phyloP scores from a whole-genome alignment of 495 filamentous ascomycete genomes.

The Pyrenula massariospora region DNA sequence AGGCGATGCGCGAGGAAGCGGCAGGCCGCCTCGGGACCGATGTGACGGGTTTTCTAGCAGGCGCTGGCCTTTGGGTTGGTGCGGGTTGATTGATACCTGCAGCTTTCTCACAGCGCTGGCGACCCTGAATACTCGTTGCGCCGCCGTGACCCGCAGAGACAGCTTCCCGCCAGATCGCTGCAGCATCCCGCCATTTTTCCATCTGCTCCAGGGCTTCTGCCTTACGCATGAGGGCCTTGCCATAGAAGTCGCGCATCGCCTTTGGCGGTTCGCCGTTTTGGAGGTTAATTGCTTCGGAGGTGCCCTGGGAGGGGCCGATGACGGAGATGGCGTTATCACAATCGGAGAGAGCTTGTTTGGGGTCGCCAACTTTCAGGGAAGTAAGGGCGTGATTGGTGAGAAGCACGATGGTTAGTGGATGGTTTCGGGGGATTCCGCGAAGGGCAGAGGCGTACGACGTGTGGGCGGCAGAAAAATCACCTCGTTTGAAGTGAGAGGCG shows the following conservation, averaged over 20 bases:
- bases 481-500: slow-evolving; percentile 81
- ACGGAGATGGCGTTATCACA: slow-evolving; percentile 68
- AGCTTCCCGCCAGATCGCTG: slow-evolving; percentile 63
- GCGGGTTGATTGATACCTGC: slow-evolving; percentile 40
- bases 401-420: slow-evolving; percentile 74
- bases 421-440: slow-evolving; percentile 58
- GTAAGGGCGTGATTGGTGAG: slow-evolving; percentile 89
- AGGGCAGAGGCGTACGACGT: slow-evolving; percentile 70
- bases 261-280: slow-evolving; percentile 53
- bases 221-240: slow-evolving; percentile 86
- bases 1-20: not conserved
- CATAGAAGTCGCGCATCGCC: slow-evolving; percentile 84
- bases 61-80: slow-evolving; percentile 9
- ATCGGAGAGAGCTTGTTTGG: slow-evolving; percentile 72
- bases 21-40: slow-evolving; percentile 4
- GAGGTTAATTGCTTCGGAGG: slow-evolving; percentile 65
- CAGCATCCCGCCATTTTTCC: slow-evolving; percentile 84
- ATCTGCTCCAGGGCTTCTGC: slow-evolving; percentile 92
- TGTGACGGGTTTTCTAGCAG: slow-evolving; percentile 5
- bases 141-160: slow-evolving; percentile 79
- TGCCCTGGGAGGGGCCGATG: slow-evolving; percentile 69
- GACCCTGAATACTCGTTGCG: slow-evolving; percentile 67
- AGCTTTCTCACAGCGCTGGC: slow-evolving; percentile 85
- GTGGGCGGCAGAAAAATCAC: slow-evolving; percentile 81
- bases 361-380: slow-evolving; percentile 77